Evolutionary conservation across 2,329 filamentous ascomycete species (phyloP), one percentile per base, ranked within the genome.

Genomic region (Geosmithia morbida): DNA sequence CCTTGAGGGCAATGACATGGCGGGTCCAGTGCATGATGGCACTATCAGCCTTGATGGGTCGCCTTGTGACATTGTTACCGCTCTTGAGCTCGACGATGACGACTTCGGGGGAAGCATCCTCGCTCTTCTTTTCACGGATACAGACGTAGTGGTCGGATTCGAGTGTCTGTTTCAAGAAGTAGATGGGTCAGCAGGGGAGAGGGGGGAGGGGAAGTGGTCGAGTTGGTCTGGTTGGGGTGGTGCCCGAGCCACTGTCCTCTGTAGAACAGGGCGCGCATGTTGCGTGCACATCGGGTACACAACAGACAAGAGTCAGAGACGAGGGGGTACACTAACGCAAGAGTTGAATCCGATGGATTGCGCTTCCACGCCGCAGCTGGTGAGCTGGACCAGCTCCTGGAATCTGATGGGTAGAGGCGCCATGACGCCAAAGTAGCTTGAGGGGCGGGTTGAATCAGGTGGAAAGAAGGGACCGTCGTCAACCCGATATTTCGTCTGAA

Each of bases 1-100:
- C 90, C 70, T 94, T 95, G 56, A 98, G 78, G 52, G 94, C 92
- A 61, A 98, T 97, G 64, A 98, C 87, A 66, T 95, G 87, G 64
- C 84, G 86, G 57, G 77, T 83, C 87, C 87, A 95, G 78, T 98
- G 92, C 92, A 98, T 97, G 64, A 98, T 95, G 59, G 94, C 92
- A 79, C 89, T 97, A 71, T 98, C 92, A 61, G 92, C 92, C 74
- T 95, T 97, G 74, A 98, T 98, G 45, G 90, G 87, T 63, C 90
- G 81, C 60, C 86, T 84, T 57, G 87, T 92, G 65, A 96, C 81
- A 72, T 92, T 90, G 79, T 95, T 96, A 71, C 82, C 82, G 70
- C 96, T 94, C 70, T 97, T 96, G 62, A 98, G 83, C 68, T 98
- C 87, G 69, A 98, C 74, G 65, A 98, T 98, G 67, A 98, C 85